Conservation (phyloP, 1,139 yeast genomes). For the Nakaseomyces sp. region DNA sequence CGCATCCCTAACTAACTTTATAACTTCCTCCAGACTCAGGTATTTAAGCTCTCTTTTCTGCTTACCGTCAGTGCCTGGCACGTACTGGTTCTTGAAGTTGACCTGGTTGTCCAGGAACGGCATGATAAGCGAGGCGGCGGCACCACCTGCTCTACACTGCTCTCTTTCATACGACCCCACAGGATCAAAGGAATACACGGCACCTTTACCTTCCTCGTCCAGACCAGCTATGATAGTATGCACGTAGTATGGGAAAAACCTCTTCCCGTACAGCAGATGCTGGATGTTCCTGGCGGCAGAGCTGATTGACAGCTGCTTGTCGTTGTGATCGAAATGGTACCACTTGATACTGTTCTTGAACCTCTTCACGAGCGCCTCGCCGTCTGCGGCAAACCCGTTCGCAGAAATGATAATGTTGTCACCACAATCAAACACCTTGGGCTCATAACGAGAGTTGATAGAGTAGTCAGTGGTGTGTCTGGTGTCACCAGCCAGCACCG, state of each 20-base stretch:
- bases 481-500: slow-evolving; percentile 95
- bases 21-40: slow-evolving; percentile 72
- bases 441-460: slow-evolving; percentile 87
- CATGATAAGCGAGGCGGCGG: slow-evolving; percentile 92
- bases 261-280: slow-evolving; percentile 81
- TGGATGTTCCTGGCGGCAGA: slow-evolving; percentile 90
- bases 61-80: slow-evolving; percentile 65
- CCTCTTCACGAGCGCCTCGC: slow-evolving; percentile 70
- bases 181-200: slow-evolving; percentile 93
- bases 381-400: slow-evolving; percentile 95
- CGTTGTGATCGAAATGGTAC: slow-evolving; percentile 85
- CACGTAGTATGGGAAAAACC: slow-evolving; percentile 95
- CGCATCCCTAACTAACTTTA: slow-evolving; percentile 83
- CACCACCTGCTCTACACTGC: slow-evolving; percentile 96
- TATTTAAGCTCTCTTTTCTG: slow-evolving; percentile 53
- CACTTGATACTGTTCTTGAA: slow-evolving; percentile 76
- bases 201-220: slow-evolving; percentile 91
- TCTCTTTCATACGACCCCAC: slow-evolving; percentile 97
- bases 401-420: slow-evolving; percentile 84
- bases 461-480: slow-evolving; percentile 92
- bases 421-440: slow-evolving; percentile 83
- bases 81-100: slow-evolving; percentile 83
- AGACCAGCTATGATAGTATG: slow-evolving; percentile 91
- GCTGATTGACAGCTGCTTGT: slow-evolving; percentile 52
- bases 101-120: slow-evolving; percentile 97